A percentile compares a stretch with the other conserved stretches of the same genome.
Evolutionary conservation across 768 basidiomycete genomes (phyloP).

Genomic region (Leccinum truebloodii): DNA sequence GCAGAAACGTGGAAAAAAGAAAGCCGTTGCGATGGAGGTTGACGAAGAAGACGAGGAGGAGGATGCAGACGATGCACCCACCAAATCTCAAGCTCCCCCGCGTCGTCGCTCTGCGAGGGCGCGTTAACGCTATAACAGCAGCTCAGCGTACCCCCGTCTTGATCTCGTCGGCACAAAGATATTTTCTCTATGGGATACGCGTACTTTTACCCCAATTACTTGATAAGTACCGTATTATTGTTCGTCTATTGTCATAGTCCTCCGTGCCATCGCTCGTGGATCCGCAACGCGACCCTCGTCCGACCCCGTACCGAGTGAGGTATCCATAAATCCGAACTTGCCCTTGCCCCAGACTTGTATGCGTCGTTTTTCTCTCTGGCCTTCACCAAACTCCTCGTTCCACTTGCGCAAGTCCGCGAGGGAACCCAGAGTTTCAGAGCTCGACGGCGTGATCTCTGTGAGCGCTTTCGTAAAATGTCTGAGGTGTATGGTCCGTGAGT

Average conservation of each 20-base stretch:
- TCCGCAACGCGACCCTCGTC: conserved; percentile 48
- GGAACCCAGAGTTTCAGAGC: conserved; percentile 77
- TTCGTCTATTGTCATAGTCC: conserved; percentile 26
- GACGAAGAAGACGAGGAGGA: conserved; percentile 47
- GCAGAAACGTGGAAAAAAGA: conserved; percentile 32
- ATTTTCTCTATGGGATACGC: conserved; percentile 11
- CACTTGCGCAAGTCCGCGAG: conserved; percentile 78
- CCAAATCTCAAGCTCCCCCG: conserved; percentile 15
- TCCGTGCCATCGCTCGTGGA: conserved; percentile 18
- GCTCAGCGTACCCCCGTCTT: background rate
- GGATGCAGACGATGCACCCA: conserved; percentile 26
- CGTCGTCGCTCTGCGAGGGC: conserved; percentile 24
- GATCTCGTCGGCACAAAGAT: background rate
- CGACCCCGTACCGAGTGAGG: conserved; percentile 29
- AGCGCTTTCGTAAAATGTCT: conserved; percentile 84
- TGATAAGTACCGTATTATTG: conserved; percentile 24
- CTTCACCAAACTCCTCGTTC: conserved; percentile 96
- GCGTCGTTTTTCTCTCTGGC: conserved; percentile 61
- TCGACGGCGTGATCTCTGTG: conserved; percentile 87
- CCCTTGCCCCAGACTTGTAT: conserved; percentile 86
- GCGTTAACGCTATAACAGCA: conserved; percentile 10
- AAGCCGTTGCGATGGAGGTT: conserved; percentile 40
- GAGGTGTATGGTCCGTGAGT: conserved; percentile 44
- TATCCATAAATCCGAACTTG: conserved; percentile 79
- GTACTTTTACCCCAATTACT: conserved; percentile 15